A percentile compares a stretch with the other conserved stretches of the same genome.
These are phyloP conservation scores for Populus simonii DNA, from an alignment of 345 rosid species.

Conservation along the genomic window DNA sequence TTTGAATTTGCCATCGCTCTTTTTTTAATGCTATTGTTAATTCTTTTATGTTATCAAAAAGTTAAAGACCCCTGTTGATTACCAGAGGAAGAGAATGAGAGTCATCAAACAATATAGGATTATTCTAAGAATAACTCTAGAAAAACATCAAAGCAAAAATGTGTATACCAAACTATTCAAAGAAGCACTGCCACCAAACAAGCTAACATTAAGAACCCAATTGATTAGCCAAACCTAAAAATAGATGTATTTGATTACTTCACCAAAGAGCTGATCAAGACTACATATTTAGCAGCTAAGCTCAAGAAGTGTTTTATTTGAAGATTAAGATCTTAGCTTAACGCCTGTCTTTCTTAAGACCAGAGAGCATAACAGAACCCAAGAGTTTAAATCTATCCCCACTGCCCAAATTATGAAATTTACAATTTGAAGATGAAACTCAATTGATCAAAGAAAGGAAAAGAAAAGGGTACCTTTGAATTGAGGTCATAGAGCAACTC, in stretches of 20 bases:
- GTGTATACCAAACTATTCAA: neutral
- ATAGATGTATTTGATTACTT: neutral
- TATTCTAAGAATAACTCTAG: neutral
- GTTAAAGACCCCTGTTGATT: conserved; percentile 7
- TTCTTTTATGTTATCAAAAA: neutral
- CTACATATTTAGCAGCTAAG: neutral
- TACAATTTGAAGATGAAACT: neutral
- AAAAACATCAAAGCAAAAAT: neutral
- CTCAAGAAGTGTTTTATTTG: neutral
- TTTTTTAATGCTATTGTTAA: neutral
- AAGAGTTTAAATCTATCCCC: neutral
- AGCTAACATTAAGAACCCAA: neutral
- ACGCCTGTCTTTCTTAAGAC: neutral
- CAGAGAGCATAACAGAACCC: neutral
- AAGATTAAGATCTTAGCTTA: neutral
- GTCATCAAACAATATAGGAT: neutral
- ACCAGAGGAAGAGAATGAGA: neutral
- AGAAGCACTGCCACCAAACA: neutral
- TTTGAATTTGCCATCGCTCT: conserved; percentile 19
- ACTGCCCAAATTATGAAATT: too few relatives aligned
- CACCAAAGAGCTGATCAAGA: neutral
- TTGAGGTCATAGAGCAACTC: neutral
- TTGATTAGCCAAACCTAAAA: neutral
- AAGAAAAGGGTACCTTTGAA: conserved; percentile 10
- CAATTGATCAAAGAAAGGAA: neutral